These are phyloP conservation scores for Flueggea neowawraea DNA, from an alignment of 441 rosid species.

Conservation along the genomic window DNA sequence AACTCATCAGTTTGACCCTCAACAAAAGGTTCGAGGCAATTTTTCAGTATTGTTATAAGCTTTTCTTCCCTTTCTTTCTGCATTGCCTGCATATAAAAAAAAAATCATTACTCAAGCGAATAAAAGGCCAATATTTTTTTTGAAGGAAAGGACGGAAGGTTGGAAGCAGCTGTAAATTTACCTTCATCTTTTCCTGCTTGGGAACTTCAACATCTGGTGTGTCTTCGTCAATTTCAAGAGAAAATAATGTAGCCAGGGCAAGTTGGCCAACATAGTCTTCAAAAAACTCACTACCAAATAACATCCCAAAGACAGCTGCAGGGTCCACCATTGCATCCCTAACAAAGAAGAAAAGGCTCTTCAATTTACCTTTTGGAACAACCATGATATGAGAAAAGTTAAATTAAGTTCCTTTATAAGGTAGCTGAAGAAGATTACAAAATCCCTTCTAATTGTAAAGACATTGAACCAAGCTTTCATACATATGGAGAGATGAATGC, in stretches of 20 bases:
- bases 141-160: conserved; percentile 2
- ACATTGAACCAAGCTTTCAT: too few species aligned
- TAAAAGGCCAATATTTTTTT: neutral
- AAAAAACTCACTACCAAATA: conserved; percentile 87
- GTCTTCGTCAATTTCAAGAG: conserved; percentile 57
- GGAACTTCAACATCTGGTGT: conserved; percentile 41
- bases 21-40: conserved; percentile 65
- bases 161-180: conserved; percentile 6
- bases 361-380: neutral
- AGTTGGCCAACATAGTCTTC: conserved; percentile 95
- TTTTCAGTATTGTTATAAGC: conserved; percentile 57
- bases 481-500: too few species aligned
- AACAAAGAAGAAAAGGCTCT: conserved; percentile 4
- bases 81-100: conserved; percentile 39
- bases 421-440: neutral
- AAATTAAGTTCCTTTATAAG: neutral
- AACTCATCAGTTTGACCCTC: conserved; percentile 66
- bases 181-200: conserved; percentile 71
- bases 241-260: conserved; percentile 64
- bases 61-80: conserved; percentile 74
- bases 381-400: conserved; percentile 2
- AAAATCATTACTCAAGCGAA: conserved; percentile 4
- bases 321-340: conserved; percentile 94
- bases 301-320: conserved; percentile 93
- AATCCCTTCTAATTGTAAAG: too few species aligned